A percentile compares a stretch with the other conserved stretches of the same genome.
Conservation (phyloP, 192 early-diverging fungal species). For the Coemansia sp. region DNA sequence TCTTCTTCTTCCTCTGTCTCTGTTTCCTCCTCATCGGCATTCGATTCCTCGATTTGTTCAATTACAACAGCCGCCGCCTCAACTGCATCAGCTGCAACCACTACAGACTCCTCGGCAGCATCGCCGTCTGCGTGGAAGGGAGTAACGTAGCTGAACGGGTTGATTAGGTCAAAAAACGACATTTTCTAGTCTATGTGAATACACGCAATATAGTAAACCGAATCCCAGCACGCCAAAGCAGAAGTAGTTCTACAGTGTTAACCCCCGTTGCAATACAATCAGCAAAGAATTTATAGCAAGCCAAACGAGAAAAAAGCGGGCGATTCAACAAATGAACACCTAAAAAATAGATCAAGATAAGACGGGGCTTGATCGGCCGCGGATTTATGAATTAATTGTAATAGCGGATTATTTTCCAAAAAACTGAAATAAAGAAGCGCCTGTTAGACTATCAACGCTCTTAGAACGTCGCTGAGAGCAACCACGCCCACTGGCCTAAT, state of each 20-base stretch:
- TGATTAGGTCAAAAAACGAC: conserved; percentile 51
- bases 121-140: conserved; percentile 66
- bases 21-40: conserved; percentile 35
- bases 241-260: not conserved
- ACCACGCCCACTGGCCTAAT: conserved; percentile 81
- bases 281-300: not conserved
- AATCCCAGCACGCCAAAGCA: not conserved
- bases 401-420: no score
- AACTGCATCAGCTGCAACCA: conserved; percentile 43
- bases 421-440: not conserved
- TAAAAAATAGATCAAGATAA: not conserved
- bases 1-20: conserved; percentile 29
- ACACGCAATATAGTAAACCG: not conserved
- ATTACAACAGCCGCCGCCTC: conserved; percentile 36
- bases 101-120: conserved; percentile 9
- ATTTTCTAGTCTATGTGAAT: conserved; percentile 18
- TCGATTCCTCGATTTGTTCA: conserved; percentile 37
- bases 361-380: not conserved
- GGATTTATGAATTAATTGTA: not conserved
- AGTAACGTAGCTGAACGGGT: conserved; percentile 60
- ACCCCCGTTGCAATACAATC: not conserved
- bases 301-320: not conserved
- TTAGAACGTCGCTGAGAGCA: conserved; percentile 80
- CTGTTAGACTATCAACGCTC: conserved; percentile 45
- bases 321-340: not conserved